Conservation (phyloP, 805 yeast species). For the Komagataella phaffii region DNA sequence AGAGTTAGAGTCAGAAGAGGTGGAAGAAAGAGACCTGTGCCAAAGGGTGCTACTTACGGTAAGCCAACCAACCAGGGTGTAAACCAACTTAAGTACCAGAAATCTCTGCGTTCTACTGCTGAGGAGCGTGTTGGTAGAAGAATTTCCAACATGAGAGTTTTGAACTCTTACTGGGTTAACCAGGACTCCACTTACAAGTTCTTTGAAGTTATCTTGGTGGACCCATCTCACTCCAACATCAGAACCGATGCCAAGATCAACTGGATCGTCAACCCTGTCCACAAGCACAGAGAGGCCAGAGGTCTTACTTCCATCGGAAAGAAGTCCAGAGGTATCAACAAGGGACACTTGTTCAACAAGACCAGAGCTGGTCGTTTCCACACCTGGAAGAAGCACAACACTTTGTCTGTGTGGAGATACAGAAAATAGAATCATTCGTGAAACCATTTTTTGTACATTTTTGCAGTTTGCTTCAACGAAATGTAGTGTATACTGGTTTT, state of each 20-base stretch:
- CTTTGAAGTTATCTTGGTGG: conserved; percentile 95
- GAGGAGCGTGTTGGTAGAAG: conserved; percentile 99
- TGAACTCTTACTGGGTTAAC: conserved; percentile 99
- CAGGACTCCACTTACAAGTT: conserved; percentile 99
- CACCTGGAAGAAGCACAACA: conserved; percentile 99
- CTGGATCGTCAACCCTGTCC: conserved; percentile 99
- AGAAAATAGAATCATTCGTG: conserved; percentile 39
- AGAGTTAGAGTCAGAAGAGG: conserved; percentile 99
- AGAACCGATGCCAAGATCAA: conserved; percentile 97
- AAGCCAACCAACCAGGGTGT: conserved; percentile 99
- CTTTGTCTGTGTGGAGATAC: conserved; percentile 98
- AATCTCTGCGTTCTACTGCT: conserved; percentile 94
- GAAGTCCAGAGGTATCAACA: conserved; percentile 99
- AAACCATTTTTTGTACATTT: not conserved
- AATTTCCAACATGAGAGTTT: conserved; percentile 97
- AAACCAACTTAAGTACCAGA: conserved; percentile 97
- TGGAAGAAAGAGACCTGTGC: conserved; percentile 99
- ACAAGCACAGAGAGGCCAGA: conserved; percentile 99
- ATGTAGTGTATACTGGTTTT: not conserved
- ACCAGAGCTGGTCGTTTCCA: conserved; percentile 97
- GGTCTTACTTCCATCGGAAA: conserved; percentile 97
- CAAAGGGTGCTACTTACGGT: conserved; percentile 99
- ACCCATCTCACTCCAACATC: conserved; percentile 97
- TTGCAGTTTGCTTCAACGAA: not conserved
- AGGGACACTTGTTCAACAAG: conserved; percentile 99